Percentiles rank a stretch among this genome's conserved stretches.
phyloP scores from a whole-genome alignment of 2,329 filamentous ascomycete species.

The Dactylellina sp. region DNA sequence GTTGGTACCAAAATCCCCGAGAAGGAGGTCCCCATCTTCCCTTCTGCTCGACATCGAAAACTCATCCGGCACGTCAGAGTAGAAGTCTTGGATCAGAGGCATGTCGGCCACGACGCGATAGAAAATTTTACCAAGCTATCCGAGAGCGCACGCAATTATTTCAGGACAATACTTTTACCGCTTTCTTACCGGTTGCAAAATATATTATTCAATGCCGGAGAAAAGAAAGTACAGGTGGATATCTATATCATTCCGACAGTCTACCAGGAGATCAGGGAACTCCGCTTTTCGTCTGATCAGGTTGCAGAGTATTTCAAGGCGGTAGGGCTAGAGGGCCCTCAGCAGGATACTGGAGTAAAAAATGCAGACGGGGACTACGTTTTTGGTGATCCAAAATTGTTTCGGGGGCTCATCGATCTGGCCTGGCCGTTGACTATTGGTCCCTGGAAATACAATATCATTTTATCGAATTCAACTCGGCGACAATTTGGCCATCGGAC shows the following conservation, averaged over 20 bases:
- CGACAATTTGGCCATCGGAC: neutral
- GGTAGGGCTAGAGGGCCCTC: neutral
- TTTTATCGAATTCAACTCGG: neutral
- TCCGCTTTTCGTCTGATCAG: neutral
- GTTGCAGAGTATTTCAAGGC: neutral
- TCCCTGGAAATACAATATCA: conserved; percentile 23
- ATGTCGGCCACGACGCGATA: neutral
- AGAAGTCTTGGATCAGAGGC: conserved; percentile 29
- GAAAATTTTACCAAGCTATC: no score
- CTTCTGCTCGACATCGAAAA: conserved; percentile 3
- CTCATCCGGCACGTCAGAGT: conserved; percentile 22
- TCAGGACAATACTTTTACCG: neutral
- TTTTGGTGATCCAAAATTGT: neutral
- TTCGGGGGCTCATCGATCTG: neutral
- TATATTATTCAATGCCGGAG: neutral
- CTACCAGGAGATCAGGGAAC: neutral
- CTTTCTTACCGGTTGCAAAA: neutral
- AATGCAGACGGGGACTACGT: neutral
- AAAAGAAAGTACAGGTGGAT: neutral
- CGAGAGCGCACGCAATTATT: neutral
- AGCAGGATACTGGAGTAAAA: neutral
- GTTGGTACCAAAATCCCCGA: conserved; percentile 14
- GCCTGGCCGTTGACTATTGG: conserved; percentile 15
- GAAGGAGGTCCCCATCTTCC: neutral
- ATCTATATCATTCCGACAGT: conserved; percentile 1